Evolutionary conservation across 179 eudicot genomes (phyloP), one percentile per base, ranked within the genome.

Genomic region (Heliamphora pulchella): DNA sequence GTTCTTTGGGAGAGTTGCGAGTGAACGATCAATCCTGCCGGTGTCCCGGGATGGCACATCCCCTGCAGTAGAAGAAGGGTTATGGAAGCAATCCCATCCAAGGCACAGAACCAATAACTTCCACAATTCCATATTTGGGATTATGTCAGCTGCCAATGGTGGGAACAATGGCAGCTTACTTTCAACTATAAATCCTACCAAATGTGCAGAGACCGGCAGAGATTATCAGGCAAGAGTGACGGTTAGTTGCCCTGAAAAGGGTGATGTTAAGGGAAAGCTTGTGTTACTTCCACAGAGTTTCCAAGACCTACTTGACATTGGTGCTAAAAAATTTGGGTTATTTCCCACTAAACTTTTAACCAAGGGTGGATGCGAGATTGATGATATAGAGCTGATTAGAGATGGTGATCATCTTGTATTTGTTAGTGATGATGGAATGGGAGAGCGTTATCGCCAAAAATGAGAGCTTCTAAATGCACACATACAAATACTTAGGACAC

Each of bases 121-220:
- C 71, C 84, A 84, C 14, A 90, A 91, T 82, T 93, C 97, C 1
- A 83, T 90, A 18, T 90, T 92, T 76, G 97, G 97, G 47, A 89
- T 93, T 13, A 83, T 93, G 81, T 90, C 96, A 9, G 91, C 87
- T n/a, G 91, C 89, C 13, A 83, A 84, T 18, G 84, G 55, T 4
- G 86, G 83, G 46, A 78, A 81, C 5, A 82, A 58, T 3, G 89
- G 83, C 31, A 31, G 31, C 51, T 82, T 84, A 71, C 79, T 90
- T 54, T 77, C 83, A 1, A 14, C 85, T 0, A 71, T 78, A 31
- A 79, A 77, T 57, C 80, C 59, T 13, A 57, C 63, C 22, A 79
- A 70, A 18, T 51, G 31, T 31, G 22, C 55, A 4, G 74, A 76
- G 46, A n/a, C n/a, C 0, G 71, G 51, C 3, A 77, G 61, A 8